Evolutionary conservation across 495 filamentous ascomycete species (phyloP), one percentile per base, ranked within the genome.

Genomic region (Lophiotrema nucula): DNA sequence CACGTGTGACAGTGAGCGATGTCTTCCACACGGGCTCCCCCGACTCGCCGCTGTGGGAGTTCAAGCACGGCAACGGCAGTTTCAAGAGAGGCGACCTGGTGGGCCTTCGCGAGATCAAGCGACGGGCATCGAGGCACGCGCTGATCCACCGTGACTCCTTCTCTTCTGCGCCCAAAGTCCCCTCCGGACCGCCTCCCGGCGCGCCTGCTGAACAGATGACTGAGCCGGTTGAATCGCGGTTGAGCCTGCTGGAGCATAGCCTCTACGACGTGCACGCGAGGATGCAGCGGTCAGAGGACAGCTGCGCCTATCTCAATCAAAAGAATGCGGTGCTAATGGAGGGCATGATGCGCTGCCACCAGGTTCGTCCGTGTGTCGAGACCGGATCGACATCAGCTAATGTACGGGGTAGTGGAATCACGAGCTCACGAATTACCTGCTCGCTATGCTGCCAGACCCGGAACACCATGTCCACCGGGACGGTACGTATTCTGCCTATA

Each of bases 1-100:
- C 22, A 27, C 19, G 4, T 39, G 4, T 21, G 38, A 26, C 61
- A 98, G 93, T 97, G 64, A 96, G 93, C 80, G 93, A 98, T 72
- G 95, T 97, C 21, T 98, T 98, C 70, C 93, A 97, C 69, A 96
- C 90, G 35, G 91, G 95, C 12, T 88, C 86, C n/a, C 90, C 93
- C 2, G 95, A 98, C 67, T 88, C 92, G 46, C 88, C 93, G 3
- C 77, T 98, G 16, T 98, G 93, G 93, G 93, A 98, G 70, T 98
- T 98, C 71, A 98, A 97, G 74, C 93, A 98, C 70, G 93, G 93
- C 46, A 95, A 93, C 70, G 93, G 93, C 26, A 97, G 88, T 71
- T 98, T 98, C 78, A 96, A 92, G 72, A 82, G 91, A 62, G 93
- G 93, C 42, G 93, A 98, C 72, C 75, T 98, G 39, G 84, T 90